Evolutionary conservation across 2,329 filamentous ascomycete genomes (phyloP).

Genomic region (Hypoxylon sp.): DNA sequence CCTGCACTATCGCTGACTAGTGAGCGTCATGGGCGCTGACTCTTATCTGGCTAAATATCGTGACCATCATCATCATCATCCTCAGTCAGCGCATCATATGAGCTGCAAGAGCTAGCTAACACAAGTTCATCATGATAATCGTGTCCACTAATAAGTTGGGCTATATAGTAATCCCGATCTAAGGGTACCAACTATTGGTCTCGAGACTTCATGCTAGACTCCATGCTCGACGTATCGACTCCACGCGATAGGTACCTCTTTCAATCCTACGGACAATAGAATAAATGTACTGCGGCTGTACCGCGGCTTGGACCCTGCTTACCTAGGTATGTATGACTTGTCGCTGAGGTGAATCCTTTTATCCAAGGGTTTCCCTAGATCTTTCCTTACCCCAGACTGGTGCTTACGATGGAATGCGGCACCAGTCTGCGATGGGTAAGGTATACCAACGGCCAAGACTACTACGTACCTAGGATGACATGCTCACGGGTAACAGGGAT

Average conservation of each 20-base stretch:
- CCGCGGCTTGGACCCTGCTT: slow-evolving; percentile 21
- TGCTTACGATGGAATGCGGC: slow-evolving; percentile 47
- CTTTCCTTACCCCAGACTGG: slow-evolving; percentile 48
- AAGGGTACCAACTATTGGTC: slow-evolving; percentile 23
- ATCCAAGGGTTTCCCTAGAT: slow-evolving; percentile 39
- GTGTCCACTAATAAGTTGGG: slow-evolving; percentile 31
- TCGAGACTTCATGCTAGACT: slow-evolving; percentile 12
- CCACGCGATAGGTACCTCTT: neutral
- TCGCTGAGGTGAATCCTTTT: slow-evolving; percentile 36
- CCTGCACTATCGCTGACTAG: slow-evolving; percentile 24
- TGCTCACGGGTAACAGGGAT: slow-evolving; percentile 33
- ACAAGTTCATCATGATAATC: slow-evolving; percentile 30
- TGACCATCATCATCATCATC: slow-evolving; percentile 25
- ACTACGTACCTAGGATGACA: slow-evolving; percentile 39
- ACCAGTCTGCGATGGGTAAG: slow-evolving; percentile 45
- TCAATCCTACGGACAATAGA: neutral
- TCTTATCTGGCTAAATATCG: slow-evolving; percentile 31
- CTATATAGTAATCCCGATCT: slow-evolving; percentile 30
- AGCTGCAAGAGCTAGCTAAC: slow-evolving; percentile 34
- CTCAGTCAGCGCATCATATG: slow-evolving; percentile 43
- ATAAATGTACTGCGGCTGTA: slow-evolving; percentile 33
- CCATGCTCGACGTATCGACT: slow-evolving; percentile 31
- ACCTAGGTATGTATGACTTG: slow-evolving; percentile 19
- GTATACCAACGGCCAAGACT: slow-evolving; percentile 43
- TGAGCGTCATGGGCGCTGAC: slow-evolving; percentile 27